Evolutionary conservation across 2,329 filamentous ascomycete genomes (phyloP).

Genomic region (Monosporascus sp.): DNA sequence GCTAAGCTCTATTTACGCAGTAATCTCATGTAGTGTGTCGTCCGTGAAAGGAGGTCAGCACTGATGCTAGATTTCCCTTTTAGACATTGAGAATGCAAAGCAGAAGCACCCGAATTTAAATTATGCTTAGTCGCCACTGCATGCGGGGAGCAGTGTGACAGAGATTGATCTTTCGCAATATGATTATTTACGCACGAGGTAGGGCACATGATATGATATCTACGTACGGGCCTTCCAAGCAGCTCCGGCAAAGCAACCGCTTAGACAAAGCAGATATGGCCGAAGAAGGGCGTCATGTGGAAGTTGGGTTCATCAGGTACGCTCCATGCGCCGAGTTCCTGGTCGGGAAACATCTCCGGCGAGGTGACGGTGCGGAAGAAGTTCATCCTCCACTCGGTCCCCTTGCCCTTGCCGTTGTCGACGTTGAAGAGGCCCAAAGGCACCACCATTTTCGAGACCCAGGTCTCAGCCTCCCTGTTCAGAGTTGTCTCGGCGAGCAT

Average conservation of each 20-base stretch:
- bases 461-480: slow-evolving; percentile 29
- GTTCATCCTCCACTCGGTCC: slow-evolving; percentile 46
- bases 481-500: slow-evolving; percentile 34
- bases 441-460: slow-evolving; percentile 36
- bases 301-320: slow-evolving; percentile 40
- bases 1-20: no score
- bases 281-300: slow-evolving; percentile 41
- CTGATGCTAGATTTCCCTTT: no score
- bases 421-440: slow-evolving; percentile 46
- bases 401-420: slow-evolving; percentile 33
- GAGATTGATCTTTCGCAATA: no score
- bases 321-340: slow-evolving; percentile 40
- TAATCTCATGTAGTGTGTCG: no score
- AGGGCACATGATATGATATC: no score
- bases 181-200: no score
- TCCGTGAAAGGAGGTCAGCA: no score
- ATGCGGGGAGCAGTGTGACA: no score
- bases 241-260: not conserved
- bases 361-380: slow-evolving; percentile 43
- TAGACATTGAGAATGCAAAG: no score
- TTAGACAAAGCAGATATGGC: slow-evolving; percentile 18
- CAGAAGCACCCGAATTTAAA: no score
- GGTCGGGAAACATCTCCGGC: slow-evolving; percentile 36
- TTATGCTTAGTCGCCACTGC: no score
- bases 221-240: no score